A percentile compares a stretch with the other conserved stretches of the same genome.
Conservation (phyloP, 2,329 filamentous ascomycete genomes). For the Paecilomyces sp. region DNA sequence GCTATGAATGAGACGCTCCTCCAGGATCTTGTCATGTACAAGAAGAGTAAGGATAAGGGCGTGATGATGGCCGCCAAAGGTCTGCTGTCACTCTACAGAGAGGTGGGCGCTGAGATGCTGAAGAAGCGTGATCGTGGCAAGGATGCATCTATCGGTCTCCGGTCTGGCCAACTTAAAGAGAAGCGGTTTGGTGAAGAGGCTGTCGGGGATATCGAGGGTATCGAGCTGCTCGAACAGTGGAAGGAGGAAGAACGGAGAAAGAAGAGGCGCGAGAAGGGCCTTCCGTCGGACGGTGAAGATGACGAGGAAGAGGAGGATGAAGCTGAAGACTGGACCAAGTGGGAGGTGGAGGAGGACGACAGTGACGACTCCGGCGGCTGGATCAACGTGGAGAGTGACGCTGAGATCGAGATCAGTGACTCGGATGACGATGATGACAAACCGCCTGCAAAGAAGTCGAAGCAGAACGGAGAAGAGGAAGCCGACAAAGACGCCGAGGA, state of each 20-base stretch:
- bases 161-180: slow-evolving; percentile 66
- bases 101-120: slow-evolving; percentile 82
- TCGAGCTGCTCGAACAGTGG: slow-evolving; percentile 86
- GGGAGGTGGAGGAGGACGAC: slow-evolving; percentile 55
- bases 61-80: slow-evolving; percentile 99
- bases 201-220: slow-evolving; percentile 75
- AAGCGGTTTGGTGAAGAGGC: slow-evolving; percentile 77
- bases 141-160: slow-evolving; percentile 76
- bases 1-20: slow-evolving; percentile 94
- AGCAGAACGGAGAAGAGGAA: slow-evolving; percentile 35
- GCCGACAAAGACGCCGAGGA: slow-evolving; percentile 23
- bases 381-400: slow-evolving; percentile 84
- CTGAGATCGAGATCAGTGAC: slow-evolving; percentile 65
- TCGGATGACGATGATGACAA: slow-evolving; percentile 63
- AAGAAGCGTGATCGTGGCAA: slow-evolving; percentile 88
- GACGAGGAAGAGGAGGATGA: slow-evolving; percentile 56
- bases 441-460: slow-evolving; percentile 59
- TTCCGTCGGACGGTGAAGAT: slow-evolving; percentile 54
- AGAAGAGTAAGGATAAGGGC: slow-evolving; percentile 96
- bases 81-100: slow-evolving; percentile 80
- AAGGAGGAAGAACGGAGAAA: slow-evolving; percentile 81
- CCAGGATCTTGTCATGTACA: slow-evolving; percentile 91
- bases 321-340: slow-evolving; percentile 50
- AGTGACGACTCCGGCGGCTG: slow-evolving; percentile 76
- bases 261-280: slow-evolving; percentile 62